phyloP scores from a whole-genome alignment of 208 protist genomes.

The Leishmania turanica region DNA sequence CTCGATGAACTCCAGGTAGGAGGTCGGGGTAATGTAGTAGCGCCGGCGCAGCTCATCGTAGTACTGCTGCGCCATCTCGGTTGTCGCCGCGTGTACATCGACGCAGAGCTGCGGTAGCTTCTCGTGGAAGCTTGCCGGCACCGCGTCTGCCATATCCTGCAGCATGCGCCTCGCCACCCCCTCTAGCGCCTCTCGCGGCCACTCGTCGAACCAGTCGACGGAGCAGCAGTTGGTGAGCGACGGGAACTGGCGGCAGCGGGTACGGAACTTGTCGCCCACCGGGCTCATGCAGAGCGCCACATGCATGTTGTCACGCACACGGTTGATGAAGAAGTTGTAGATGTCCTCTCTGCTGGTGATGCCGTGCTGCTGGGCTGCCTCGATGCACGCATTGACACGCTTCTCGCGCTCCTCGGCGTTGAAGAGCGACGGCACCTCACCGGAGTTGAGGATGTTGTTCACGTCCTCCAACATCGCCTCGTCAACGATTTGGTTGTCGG shows the following conservation, averaged over 20 bases:
- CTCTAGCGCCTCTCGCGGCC: conserved; percentile 94
- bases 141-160: conserved; percentile 44
- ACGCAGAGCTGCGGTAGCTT: conserved; percentile 87
- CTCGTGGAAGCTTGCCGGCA: conserved; percentile 55
- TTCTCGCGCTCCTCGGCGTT: conserved; percentile 96
- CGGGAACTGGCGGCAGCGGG: conserved; percentile 96
- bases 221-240: conserved; percentile 98
- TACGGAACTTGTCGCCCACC: conserved; percentile 95
- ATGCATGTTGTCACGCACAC: conserved; percentile 96
- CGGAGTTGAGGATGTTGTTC: conserved; percentile 98
- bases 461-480: conserved; percentile 97
- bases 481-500: conserved; percentile 96
- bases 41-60: conserved; percentile 93
- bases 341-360: conserved; percentile 92
- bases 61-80: conserved; percentile 74
- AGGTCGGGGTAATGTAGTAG: conserved; percentile 96
- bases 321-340: conserved; percentile 95
- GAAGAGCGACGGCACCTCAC: conserved; percentile 98
- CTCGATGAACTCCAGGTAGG: conserved; percentile 96
- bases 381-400: conserved; percentile 92
- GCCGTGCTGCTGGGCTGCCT: conserved; percentile 88
- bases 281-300: conserved; percentile 97
- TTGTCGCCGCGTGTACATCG: conserved; percentile 84
- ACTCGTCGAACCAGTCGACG: conserved; percentile 98
- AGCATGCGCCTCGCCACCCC: conserved; percentile 89